Evolutionary conservation across 306 rosid genomes (phyloP), one percentile per base, ranked within the genome.

Genomic region (Lotus japonicus): DNA sequence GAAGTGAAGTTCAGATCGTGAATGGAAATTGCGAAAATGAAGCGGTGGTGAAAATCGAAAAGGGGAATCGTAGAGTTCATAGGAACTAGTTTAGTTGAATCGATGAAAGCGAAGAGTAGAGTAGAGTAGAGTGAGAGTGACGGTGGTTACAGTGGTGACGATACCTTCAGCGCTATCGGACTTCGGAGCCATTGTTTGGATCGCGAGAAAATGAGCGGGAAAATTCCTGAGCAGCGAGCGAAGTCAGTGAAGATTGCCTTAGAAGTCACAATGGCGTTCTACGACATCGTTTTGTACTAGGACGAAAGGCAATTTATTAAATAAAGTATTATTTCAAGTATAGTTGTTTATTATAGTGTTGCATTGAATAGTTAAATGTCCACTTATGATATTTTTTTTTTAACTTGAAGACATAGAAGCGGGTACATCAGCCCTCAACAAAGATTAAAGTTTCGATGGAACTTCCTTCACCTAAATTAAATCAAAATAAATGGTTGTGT

Each of bases 131-230:
- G 33, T 35, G 26, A 42, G 7, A 2, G 63, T 2, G 23, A 7
- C 12, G 21, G 44, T 0, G 55, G 15, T 17, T 21, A 21, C 12
- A 15, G 44, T 0, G 55, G 15, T 17, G 23, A 21, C 11, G 51
- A 68, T 71, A 90, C 98, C 90, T 72, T 90, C 96, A 4, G 89
- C 79, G 69, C 77, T 85, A 62, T 90, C 95, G 66, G 92, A 82
- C 62, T 90, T 85, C 51, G 96, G 96, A 76, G 97, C 91, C 98
- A 92, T 89, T 53, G 74, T 64, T 81, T 59, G 79, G 75, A 53
- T 19, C 16, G 45, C 31, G 36, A 44, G 71, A 74, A 81, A 77
- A 75, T 79, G 58, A 66, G 95, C 96, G 98, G 89, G 86, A 92
- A 85, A 66, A 53, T 45, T 73, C 75, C n/a, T n/a, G n/a, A n/a